Evolutionary conservation across 352 stramenopile species (phyloP).

Genomic region (Thalassiosira tumida): DNA sequence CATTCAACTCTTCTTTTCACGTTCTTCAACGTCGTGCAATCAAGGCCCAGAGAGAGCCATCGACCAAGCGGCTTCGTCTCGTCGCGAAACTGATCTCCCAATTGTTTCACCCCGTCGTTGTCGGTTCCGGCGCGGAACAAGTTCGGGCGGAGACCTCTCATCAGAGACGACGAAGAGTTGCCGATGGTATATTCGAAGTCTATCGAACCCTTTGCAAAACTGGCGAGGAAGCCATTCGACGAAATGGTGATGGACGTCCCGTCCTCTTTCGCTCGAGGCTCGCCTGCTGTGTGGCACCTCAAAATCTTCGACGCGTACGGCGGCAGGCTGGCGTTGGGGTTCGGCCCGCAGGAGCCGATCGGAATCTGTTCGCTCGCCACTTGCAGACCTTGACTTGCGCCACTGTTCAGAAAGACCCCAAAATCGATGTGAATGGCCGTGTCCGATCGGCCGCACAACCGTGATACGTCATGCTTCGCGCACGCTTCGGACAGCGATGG

Average conservation of each 20-base stretch:
- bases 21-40: slow-evolving; percentile 60
- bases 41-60: slow-evolving; percentile 68
- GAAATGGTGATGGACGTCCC: slow-evolving; percentile 23
- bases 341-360: too few species aligned
- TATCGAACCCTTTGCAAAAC: background rate
- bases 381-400: too few species aligned
- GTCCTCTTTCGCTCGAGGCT: slow-evolving; percentile 1
- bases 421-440: too few species aligned
- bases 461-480: too few species aligned
- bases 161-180: background rate
- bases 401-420: too few species aligned
- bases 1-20: too few species aligned
- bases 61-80: slow-evolving; percentile 68
- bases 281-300: too few species aligned
- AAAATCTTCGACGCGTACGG: too few species aligned
- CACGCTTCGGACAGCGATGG: too few species aligned
- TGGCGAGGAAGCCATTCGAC: slow-evolving; percentile 24
- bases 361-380: too few species aligned
- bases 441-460: too few species aligned
- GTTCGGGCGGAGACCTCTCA: slow-evolving; percentile 50
- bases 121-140: slow-evolving; percentile 75
- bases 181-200: slow-evolving; percentile 51
- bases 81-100: slow-evolving; percentile 64
- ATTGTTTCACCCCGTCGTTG: slow-evolving; percentile 78
- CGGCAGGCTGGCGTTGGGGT: too few species aligned